These are phyloP conservation scores for Erythrophleum ivorense DNA, from an alignment of 331 rosid species.

Conservation along the genomic window DNA sequence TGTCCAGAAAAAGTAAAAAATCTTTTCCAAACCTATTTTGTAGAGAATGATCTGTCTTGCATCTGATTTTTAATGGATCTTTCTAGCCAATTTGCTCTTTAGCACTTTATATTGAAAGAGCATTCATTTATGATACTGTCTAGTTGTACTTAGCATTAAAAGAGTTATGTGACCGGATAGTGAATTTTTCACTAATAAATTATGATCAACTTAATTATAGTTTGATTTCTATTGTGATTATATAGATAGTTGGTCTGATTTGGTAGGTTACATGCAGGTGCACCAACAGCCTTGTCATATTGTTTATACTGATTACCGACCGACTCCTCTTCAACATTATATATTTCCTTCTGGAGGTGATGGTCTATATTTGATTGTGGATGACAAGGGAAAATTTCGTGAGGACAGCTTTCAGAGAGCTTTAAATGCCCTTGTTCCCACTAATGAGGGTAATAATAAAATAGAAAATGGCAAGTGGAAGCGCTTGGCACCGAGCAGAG, in stretches of 20 bases:
- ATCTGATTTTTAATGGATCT: background rate
- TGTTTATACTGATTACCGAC: constrained; percentile 93
- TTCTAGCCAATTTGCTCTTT: background rate
- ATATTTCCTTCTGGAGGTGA: constrained; percentile 86
- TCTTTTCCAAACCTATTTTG: background rate
- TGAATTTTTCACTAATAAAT: background rate
- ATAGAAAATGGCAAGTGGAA: constrained; percentile 77
- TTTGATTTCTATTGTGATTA: background rate
- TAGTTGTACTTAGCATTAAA: background rate
- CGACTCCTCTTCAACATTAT: constrained; percentile 97
- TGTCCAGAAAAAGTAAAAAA: too few relatives aligned
- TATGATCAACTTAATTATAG: background rate
- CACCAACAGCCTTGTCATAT: constrained; percentile 97
- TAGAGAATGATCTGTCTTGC: background rate
- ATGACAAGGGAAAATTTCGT: constrained; percentile 83
- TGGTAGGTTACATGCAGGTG: constrained; percentile 59
- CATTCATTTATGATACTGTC: background rate
- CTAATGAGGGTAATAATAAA: constrained; percentile 60
- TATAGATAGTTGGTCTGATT: constrained; percentile 31
- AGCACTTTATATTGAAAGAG: background rate
- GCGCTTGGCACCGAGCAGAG: constrained; percentile 66
- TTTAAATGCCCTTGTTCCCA: constrained; percentile 75
- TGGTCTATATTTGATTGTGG: constrained; percentile 89
- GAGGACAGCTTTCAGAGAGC: constrained; percentile 89
- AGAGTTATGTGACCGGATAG: background rate